phyloP scores from a whole-genome alignment of 305 asterid genomes.

The Salvia sclarea region DNA sequence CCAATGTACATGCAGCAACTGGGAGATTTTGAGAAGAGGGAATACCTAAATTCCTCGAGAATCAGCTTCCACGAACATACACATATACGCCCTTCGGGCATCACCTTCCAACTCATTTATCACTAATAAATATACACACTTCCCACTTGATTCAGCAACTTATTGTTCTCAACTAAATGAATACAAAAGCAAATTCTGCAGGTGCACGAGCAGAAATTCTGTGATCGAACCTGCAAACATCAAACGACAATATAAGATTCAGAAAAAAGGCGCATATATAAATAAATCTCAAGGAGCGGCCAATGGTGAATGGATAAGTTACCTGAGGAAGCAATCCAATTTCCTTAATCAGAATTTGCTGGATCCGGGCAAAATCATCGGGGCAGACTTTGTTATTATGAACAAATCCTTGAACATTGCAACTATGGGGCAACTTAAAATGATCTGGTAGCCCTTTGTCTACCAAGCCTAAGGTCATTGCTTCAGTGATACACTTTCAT shows the following conservation, averaged over 20 bases:
- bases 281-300: conserved; percentile 2
- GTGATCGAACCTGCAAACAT: conserved; percentile 40
- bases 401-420: neutral
- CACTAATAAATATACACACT: conserved; percentile 25
- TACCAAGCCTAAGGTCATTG: conserved; percentile 26
- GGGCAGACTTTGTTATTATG: conserved; percentile 20
- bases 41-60: conserved; percentile 30
- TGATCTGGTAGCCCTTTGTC: conserved; percentile 17
- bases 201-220: conserved; percentile 25
- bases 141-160: conserved; percentile 33
- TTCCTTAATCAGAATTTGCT: conserved; percentile 30
- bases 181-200: conserved; percentile 29
- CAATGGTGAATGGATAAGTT: conserved; percentile 19
- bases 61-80: conserved; percentile 27
- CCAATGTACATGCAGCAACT: conserved; percentile 12
- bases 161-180: conserved; percentile 37
- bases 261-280: neutral
- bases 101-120: conserved; percentile 28
- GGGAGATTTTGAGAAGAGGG: neutral
- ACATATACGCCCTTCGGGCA: conserved; percentile 32
- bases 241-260: conserved; percentile 16
- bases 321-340: conserved; percentile 33
- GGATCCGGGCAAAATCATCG: conserved; percentile 20
- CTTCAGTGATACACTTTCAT: conserved; percentile 26
- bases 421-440: conserved; percentile 26